Base-by-base conservation (phyloP, 108 stramenopile species). In the Skeletonema marinoi region DNA sequence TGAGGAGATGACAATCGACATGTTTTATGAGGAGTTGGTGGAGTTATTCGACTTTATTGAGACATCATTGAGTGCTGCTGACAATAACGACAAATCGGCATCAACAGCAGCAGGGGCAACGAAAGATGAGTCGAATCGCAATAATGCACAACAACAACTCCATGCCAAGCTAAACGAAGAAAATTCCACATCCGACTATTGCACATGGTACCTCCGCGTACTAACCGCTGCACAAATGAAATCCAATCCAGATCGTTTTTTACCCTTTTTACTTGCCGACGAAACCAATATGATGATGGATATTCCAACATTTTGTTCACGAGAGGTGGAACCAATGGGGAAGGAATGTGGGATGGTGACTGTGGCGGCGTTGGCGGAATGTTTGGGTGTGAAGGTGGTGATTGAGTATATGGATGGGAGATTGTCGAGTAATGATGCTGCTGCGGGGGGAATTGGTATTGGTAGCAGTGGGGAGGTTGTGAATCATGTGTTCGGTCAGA, bases 321-420 rank as follows among this genome's bases (percentile, higher is more conserved):
- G 74, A 38, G 88, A 92, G 72, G 91, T 95, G 16, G 92, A 93
- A 60, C 94, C 93, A 10, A 93, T 95, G 92, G 92, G 92, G 13
- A 84, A 83, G 46, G 92, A 95, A 68, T 89, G 90, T 68, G 81
- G 78, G 3, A 90, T 90, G 89, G 87, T 95, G 16, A 85, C 85
- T 62, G 88, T 90, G 2, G 51, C 91, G 58, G 94, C 94, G 25
- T 71, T 96, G 79, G 94, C 92, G 25, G 92, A 93, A 70, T 86
- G 84, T 36, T 88, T 96, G 68, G 85, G 80, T 41, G 88, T 93
- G 1, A 60, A 32, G 14, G 92, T 96, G 13, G 69, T 56, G 10
- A 88, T 93, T 64, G 92, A 90, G 75, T 93, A 96, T 69, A 75
- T 96, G 82, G 94, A 93, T 84, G 94, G 94, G 31, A 88, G 85